Evolutionary conservation across 2,329 filamentous ascomycete genomes (phyloP), one percentile per base, ranked within the genome.

Genomic region (Penicillium sclerotiorum): DNA sequence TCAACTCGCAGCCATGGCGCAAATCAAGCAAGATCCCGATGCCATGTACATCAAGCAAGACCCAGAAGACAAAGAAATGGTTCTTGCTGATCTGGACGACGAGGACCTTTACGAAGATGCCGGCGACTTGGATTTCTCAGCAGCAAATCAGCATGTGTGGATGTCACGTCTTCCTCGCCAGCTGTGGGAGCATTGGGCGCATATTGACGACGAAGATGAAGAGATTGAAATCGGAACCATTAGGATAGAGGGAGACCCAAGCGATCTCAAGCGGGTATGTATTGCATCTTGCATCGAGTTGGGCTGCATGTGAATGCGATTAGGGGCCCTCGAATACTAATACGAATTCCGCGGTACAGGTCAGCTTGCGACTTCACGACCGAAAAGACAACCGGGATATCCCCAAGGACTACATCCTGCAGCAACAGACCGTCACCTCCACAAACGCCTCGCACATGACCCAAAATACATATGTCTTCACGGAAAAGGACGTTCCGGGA

Each of bases 381-480:
- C 77, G 87, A 43, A 77, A 82, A 7, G 79, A 84, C 55, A 90
- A 95, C 67, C 81, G 87, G 59, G 75, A 80, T 5, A 79, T 96
- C n/a, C 91, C 92, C 9, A 90, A 90, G 65, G 90, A 95, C 65
- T 99, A 96, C 73, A 83, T 90, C 58, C 76, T 97, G 50, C 85
- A 90, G 39, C 79, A 90, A 39, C 85, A 82, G 20, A 81, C 84
- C 33, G 68, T 77, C 35, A 73, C 82, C n/a, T 52, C 72, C 8
- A 69, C 70, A 52, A 65, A 65, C 30, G 60, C 68, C 23, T 64
- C 66, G 8, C 70, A 71, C 50, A 62, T 70, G 47, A 84, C 93
- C 27, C 84, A 83, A 63, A 96, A 96, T 71, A 94, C 91, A 17
- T 95, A 88, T 67, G 78, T 97, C 49, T 99, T 99, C 67, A 91